Conservation (phyloP, 345 rosid species). For the Hibiscus tridactylites region DNA sequence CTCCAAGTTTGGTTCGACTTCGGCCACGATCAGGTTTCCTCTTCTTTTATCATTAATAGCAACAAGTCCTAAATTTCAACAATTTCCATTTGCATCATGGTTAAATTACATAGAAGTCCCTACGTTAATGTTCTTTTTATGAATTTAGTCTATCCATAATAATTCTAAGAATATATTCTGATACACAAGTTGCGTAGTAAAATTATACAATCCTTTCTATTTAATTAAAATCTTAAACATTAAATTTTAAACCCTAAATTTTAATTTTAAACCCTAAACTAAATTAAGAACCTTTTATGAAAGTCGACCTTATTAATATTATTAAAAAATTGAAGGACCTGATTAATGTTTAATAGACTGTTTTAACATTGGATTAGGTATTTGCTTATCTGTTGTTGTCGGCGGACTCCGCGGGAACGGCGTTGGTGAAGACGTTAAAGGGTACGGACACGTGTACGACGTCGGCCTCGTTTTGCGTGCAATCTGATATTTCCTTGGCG, state of each 20-base stretch:
- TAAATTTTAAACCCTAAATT: too few relatives aligned
- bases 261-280: too few relatives aligned
- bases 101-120: neutral
- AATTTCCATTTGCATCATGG: neutral
- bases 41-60: neutral
- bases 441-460: slow-evolving; percentile 41
- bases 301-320: too few relatives aligned
- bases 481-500: slow-evolving; percentile 62
- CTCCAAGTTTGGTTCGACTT: slow-evolving; percentile 97
- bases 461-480: slow-evolving; percentile 55
- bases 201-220: too few relatives aligned
- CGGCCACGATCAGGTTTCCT: slow-evolving; percentile 82
- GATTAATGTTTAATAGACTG: too few relatives aligned
- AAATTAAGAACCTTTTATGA: too few relatives aligned
- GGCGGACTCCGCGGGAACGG: slow-evolving; percentile 72
- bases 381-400: slow-evolving; percentile 79
- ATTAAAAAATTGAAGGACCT: too few relatives aligned
- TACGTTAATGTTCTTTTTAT: too few relatives aligned
- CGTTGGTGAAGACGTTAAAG: slow-evolving; percentile 52
- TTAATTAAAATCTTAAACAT: too few relatives aligned
- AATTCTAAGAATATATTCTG: too few relatives aligned
- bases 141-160: too few relatives aligned
- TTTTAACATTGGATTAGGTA: slow-evolving; percentile 28
- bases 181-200: too few relatives aligned
- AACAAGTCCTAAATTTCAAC: neutral